A percentile compares a stretch with the other conserved stretches of the same genome.
phyloP scores from a whole-genome alignment of 208 protist species.

The Crithidia expoeki region DNA sequence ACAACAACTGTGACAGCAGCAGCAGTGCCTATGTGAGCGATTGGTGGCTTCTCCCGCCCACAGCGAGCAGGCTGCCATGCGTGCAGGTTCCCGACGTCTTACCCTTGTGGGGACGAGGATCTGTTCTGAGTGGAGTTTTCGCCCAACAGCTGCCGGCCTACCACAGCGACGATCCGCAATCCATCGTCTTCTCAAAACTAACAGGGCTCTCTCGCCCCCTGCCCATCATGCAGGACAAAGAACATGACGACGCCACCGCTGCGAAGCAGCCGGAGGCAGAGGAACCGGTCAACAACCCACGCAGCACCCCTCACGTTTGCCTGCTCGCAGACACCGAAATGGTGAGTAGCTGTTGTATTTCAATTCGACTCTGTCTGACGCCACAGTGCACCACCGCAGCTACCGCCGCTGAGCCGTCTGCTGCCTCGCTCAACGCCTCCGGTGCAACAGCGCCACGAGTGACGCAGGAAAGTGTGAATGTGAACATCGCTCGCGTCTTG shows the following conservation, averaged over 20 bases:
- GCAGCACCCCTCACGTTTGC: conserved; percentile 14
- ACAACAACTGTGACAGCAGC: no score
- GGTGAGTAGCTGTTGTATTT: conserved; percentile 31
- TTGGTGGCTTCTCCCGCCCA: conserved; percentile 14
- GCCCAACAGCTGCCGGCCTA: conserved; percentile 15
- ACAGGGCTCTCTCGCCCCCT: conserved; percentile 29
- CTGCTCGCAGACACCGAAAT: conserved; percentile 40
- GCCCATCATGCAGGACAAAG: conserved; percentile 4
- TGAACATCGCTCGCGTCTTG: conserved; percentile 32
- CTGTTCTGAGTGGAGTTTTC: conserved; percentile 16
- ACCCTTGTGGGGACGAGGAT: conserved; percentile 26
- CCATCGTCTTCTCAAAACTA: conserved; percentile 36
- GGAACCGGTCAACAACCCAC: not conserved
- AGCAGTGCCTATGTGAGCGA: not conserved
- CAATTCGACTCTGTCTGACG: conserved; percentile 29
- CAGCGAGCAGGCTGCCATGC: conserved; percentile 16
- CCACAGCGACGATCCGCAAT: conserved; percentile 27
- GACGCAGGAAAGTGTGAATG: conserved; percentile 25
- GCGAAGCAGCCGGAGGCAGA: not conserved
- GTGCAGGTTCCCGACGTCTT: conserved; percentile 18
- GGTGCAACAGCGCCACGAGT: not conserved
- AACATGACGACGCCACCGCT: not conserved
- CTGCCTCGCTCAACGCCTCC: not conserved
- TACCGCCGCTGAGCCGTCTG: not conserved
- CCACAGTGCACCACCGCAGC: not conserved